Evolutionary conservation across 1,284 basidiomycete genomes (phyloP).

Genomic region (Marasmius sp.): DNA sequence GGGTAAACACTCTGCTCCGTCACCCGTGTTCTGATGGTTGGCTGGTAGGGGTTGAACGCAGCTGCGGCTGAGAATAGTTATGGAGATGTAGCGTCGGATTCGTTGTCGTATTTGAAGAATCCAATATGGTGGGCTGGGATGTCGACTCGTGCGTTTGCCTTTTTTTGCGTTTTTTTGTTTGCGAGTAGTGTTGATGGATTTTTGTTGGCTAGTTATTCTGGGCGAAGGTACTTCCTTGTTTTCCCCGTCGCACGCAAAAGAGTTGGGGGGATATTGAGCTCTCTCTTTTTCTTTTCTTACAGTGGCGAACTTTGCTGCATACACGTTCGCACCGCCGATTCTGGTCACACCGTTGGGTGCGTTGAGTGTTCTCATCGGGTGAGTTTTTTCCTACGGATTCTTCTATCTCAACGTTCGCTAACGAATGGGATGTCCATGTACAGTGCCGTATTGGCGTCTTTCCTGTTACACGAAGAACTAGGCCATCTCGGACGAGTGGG

Average conservation of each 20-base stretch:
- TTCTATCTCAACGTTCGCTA: constrained; percentile 8
- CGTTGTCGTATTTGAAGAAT: constrained; percentile 85
- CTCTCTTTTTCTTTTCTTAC: constrained; percentile 11
- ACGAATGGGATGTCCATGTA: constrained; percentile 4
- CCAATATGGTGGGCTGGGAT: constrained; percentile 99
- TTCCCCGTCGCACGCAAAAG: too few species aligned
- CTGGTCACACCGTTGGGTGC: constrained; percentile 96
- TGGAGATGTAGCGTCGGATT: constrained; percentile 70
- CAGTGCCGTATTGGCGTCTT: constrained; percentile 90
- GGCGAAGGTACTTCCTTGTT: constrained; percentile 70
- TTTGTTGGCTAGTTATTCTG: constrained; percentile 66
- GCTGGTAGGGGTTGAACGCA: constrained; percentile 78
- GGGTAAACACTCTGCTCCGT: too few species aligned
- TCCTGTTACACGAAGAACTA: constrained; percentile 91
- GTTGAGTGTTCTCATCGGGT: constrained; percentile 97
- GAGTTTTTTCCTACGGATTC: constrained; percentile 33
- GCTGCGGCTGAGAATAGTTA: constrained; percentile 56
- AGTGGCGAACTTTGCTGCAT: constrained; percentile 99
- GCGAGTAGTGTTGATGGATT: constrained; percentile 15
- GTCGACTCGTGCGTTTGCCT: constrained; percentile 75
- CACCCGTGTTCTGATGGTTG: constrained; percentile 1
- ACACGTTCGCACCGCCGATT: constrained; percentile 97
- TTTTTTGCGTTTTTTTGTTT: constrained; percentile 5
- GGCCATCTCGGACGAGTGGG: constrained; percentile 93
- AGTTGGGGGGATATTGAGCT: too few species aligned